Conservation (phyloP, 192 early-diverging fungal genomes). For the Coemansia sp. region DNA sequence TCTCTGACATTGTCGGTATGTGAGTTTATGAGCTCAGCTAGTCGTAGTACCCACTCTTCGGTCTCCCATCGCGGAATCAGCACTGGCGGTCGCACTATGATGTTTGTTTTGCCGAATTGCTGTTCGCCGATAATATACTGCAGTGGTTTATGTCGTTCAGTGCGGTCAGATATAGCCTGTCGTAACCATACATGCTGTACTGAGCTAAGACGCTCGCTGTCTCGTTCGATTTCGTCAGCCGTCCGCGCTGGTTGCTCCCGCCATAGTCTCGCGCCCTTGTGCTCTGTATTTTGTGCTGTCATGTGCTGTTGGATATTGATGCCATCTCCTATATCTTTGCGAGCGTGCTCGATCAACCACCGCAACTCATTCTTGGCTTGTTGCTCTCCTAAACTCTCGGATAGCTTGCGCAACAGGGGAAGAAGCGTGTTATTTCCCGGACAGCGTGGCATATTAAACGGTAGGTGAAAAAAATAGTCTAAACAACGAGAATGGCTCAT, state of each 20-base stretch:
- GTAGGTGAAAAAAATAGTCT: neutral
- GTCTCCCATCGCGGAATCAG: constrained; percentile 95
- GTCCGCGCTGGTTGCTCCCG: constrained; percentile 41
- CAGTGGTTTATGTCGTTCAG: constrained; percentile 74
- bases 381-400: constrained; percentile 33
- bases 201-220: constrained; percentile 20
- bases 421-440: constrained; percentile 39
- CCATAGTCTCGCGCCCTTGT: constrained; percentile 36
- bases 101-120: constrained; percentile 80
- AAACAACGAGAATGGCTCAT: neutral
- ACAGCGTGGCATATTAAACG: constrained; percentile 37
- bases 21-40: constrained; percentile 56
- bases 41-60: constrained; percentile 83
- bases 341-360: constrained; percentile 45
- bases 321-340: constrained; percentile 16
- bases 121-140: constrained; percentile 93
- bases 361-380: constrained; percentile 48
- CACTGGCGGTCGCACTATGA: constrained; percentile 70
- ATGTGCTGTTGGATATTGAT: constrained; percentile 2
- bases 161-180: constrained; percentile 61
- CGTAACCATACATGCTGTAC: constrained; percentile 57
- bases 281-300: neutral
- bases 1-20: neutral
- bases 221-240: constrained; percentile 23
- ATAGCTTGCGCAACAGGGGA: constrained; percentile 36